These are phyloP conservation scores for Rubia yunnanensis DNA, from an alignment of 257 asterid genomes.

Conservation along the genomic window DNA sequence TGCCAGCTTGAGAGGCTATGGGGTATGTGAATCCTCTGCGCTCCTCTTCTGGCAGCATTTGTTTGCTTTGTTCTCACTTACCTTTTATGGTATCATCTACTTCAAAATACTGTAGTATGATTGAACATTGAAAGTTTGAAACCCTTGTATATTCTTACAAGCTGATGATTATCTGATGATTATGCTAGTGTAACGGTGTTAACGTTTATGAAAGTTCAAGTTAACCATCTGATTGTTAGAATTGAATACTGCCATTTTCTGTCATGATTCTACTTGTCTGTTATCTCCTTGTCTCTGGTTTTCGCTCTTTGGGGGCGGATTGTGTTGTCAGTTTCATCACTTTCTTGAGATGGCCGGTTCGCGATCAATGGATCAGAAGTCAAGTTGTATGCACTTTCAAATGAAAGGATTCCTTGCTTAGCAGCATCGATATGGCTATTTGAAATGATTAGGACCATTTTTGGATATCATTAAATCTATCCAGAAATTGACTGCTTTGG, in stretches of 20 bases:
- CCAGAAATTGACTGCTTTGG: background rate
- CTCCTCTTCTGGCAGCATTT: slow-evolving; percentile 43
- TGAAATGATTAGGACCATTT: background rate
- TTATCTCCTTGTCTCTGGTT: background rate
- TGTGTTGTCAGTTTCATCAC: background rate
- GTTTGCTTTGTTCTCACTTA: slow-evolving; percentile 28
- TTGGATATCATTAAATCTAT: background rate
- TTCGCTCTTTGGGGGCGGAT: background rate
- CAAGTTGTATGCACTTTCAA: background rate
- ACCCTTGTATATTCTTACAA: background rate
- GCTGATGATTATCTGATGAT: background rate
- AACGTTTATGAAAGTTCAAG: background rate
- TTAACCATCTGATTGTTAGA: background rate
- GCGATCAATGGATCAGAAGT: background rate
- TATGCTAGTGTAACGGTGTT: too few relatives aligned
- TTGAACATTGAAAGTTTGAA: background rate
- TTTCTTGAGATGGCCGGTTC: background rate
- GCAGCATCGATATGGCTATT: background rate
- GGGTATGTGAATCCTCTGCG: slow-evolving; percentile 34
- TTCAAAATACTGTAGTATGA: slow-evolving; percentile 13
- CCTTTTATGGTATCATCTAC: slow-evolving; percentile 28
- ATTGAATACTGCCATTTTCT: background rate
- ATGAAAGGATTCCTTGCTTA: background rate
- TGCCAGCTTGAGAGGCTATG: slow-evolving; percentile 39
- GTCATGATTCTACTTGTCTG: background rate